Base-by-base conservation (phyloP, 2,329 filamentous ascomycete genomes). In the Epichloe festucae region DNA sequence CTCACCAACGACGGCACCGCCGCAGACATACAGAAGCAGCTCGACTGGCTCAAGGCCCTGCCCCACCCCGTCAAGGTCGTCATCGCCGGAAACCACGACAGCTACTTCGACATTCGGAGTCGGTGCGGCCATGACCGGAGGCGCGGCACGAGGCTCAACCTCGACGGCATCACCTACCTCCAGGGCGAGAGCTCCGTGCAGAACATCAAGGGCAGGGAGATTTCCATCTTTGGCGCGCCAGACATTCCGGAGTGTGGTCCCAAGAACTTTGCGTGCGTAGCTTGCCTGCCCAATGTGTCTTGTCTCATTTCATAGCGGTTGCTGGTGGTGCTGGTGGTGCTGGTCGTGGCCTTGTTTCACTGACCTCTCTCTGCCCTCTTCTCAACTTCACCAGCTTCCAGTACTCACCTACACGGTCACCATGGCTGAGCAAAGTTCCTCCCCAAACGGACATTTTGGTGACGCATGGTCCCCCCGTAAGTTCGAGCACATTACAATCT, bases 41-140 rank as follows among this genome's bases (percentile, higher is more conserved):
- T 96, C 43, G 79, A 95, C 70, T 96, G 89, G 89, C 73, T 96
- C 12, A 77, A 74, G 46, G 72, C 73, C 3, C 76, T 90, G 7
- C 86, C 87, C 0, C 89, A 95, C 62, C 69, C 70, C 38, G 77
- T 94, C 65, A 95, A 95, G 67, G 74, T 96, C 23, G 78, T 90
- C 38, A 81, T 97, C 35, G 81, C 82, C 35, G 91, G 91, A 1
- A 96, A 96, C 63, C 91, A 96, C 65, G 91, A 96, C 63, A 84
- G 81, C 60, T 94, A 81, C 72, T 85, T 95, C 55, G 91, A 95
- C 65, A 72, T 78, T 23, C 72, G 73, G 36, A 81, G 80, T 14
- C 76, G 86, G 4, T 67, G 65, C 15, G 68, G 74, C 10, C 72
- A 77, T 45, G 81, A 88, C 61, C 72, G 74, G 19, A 62, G 71